Conservation (phyloP, 495 filamentous ascomycete species). For the Xylaria venustula region DNA sequence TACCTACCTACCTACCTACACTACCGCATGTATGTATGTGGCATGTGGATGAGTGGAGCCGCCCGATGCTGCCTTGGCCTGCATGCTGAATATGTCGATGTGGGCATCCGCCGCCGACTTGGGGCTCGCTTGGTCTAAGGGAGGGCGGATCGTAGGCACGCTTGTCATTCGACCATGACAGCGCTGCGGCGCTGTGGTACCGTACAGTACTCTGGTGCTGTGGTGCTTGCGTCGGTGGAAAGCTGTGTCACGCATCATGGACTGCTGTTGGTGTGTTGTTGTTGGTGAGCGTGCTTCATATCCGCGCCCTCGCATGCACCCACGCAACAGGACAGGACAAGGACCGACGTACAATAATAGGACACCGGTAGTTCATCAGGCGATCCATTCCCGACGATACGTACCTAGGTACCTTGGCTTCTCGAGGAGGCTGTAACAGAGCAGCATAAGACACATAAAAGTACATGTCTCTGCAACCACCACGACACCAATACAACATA, state of each 20-base stretch:
- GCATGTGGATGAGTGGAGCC: constrained; percentile 32
- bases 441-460: no score
- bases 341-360: no score
- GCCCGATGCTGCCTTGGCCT: constrained; percentile 19
- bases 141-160: neutral
- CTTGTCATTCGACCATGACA: constrained; percentile 1
- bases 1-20: no score
- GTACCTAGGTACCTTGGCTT: no score
- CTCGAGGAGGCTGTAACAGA: no score
- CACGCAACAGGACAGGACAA: neutral
- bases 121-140: neutral
- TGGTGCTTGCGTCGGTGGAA: neutral
- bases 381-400: no score
- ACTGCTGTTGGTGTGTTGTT: neutral
- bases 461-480: neutral
- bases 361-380: neutral
- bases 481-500: neutral
- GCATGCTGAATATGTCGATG: constrained; percentile 7
- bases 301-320: neutral
- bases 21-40: no score
- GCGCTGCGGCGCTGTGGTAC: neutral
- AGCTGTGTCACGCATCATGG: neutral
- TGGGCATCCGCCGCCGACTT: neutral
- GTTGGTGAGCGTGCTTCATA: neutral
- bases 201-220: neutral